phyloP scores from a whole-genome alignment of 2,329 filamentous ascomycete genomes.

The Aspergillus ustus region DNA sequence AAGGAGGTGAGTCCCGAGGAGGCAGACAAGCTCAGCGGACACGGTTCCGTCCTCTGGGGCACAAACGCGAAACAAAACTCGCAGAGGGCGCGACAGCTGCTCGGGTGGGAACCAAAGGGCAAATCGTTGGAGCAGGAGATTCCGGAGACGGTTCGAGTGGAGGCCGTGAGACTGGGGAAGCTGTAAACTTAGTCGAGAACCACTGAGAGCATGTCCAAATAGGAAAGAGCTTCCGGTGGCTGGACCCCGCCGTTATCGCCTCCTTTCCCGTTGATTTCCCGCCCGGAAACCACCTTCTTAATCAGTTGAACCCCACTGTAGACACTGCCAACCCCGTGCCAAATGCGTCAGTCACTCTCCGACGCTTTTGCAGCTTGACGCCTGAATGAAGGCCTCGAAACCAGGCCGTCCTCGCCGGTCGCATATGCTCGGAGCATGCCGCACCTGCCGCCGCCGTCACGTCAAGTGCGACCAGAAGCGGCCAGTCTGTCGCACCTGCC shows the following conservation, averaged over 20 bases:
- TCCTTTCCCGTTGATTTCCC: neutral
- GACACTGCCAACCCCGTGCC: neutral
- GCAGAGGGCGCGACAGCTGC: slow-evolving; percentile 26
- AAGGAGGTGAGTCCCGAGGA: slow-evolving; percentile 28
- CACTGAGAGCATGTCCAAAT: neutral
- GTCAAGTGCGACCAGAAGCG: slow-evolving; percentile 43
- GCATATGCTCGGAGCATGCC: slow-evolving; percentile 40
- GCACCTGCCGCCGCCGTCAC: slow-evolving; percentile 40
- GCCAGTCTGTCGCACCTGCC: slow-evolving; percentile 38
- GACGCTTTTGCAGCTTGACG: neutral
- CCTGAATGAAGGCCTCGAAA: slow-evolving; percentile 3
- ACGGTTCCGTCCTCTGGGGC: slow-evolving; percentile 34
- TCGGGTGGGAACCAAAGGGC: slow-evolving; percentile 31
- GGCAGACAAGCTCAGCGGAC: slow-evolving; percentile 28
- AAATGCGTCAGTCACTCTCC: neutral
- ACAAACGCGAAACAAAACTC: slow-evolving; percentile 34
- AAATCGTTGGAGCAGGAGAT: slow-evolving; percentile 32
- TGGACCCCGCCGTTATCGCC: neutral
- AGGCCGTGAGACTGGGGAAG: slow-evolving; percentile 18
- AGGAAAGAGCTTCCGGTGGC: neutral
- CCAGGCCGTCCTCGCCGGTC: slow-evolving; percentile 28
- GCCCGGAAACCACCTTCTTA: too few species aligned
- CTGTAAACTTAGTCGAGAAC: neutral
- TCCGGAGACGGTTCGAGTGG: slow-evolving; percentile 26
- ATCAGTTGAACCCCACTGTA: neutral